Base-by-base conservation (phyloP, 768 basidiomycete species). In the Russula abietina region DNA sequence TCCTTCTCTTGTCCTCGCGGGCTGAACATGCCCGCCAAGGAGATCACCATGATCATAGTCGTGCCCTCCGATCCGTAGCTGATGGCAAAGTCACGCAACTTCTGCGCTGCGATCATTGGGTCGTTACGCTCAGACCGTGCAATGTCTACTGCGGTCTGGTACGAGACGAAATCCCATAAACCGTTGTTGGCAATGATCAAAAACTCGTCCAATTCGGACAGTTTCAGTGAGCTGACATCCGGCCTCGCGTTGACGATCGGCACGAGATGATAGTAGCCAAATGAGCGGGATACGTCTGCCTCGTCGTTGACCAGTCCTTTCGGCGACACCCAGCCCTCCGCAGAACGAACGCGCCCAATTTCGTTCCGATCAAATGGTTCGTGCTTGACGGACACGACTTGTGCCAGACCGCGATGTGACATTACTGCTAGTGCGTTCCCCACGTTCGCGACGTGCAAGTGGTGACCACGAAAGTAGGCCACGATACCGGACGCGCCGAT, bases 1-100 rank as follows among this genome's bases (percentile, higher is more conserved):
- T 77, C 68, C n/a, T 77, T 75, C 55, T 64, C 77, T 49, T 81
- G 81, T 43, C 80, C 77, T 32, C 82, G 77, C n/a, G 72, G 60
- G 55, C 66, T 51, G 77, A 94, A 91, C 36, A 95, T 77, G 70
- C 91, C 93, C 10, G 82, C 83, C 24, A 97, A 78, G 55, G 83
- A 83, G 68, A 98, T 84, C 39, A 98, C 93, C 96, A 98, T 98
- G 75, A 98, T 94, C 94, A 98, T 98, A 53, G 88, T 89, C 64
- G 87, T 91, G 16, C 91, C 92, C 59, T 90, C 86, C 19, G 94
- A 92, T 2, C 97, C 97, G 73, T 98, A 98, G 68, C 92, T 93
- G 71, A 99, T 91, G 9, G 97, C 93, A 65, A 98, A 91, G 72
- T 99, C 97, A 53, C 97, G 84, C 46, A 99, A 75, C 76, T 97